These are phyloP conservation scores for Protomyces arabidopsidicola DNA, from an alignment of 1,139 yeast genomes.

Conservation along the genomic window DNA sequence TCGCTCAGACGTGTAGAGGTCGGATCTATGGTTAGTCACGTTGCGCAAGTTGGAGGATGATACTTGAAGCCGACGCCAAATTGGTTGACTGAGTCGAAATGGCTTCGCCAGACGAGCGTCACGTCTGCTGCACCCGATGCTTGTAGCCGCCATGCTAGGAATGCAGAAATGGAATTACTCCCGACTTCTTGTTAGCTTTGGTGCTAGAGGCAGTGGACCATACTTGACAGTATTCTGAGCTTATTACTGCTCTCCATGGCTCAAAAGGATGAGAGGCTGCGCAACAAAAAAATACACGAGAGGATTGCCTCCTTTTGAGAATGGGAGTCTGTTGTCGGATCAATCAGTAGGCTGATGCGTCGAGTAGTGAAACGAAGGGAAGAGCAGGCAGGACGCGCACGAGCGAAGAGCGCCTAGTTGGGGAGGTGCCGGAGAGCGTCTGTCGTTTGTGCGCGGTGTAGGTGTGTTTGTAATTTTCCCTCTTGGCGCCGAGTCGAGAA, in stretches of 20 bases:
- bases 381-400: too few relatives aligned
- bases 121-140: constrained; percentile 34
- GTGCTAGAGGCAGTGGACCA: not conserved
- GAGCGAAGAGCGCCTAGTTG: too few relatives aligned
- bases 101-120: constrained; percentile 34
- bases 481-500: too few relatives aligned
- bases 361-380: too few relatives aligned
- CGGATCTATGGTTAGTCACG: constrained; percentile 26
- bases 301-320: too few relatives aligned
- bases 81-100: constrained; percentile 32
- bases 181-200: constrained; percentile 30
- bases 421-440: too few relatives aligned
- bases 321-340: too few relatives aligned
- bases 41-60: not conserved
- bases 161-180: constrained; percentile 34
- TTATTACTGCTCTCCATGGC: constrained; percentile 11
- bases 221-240: constrained; percentile 28
- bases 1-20: constrained; percentile 31
- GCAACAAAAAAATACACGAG: too few relatives aligned
- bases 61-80: constrained; percentile 32
- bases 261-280: not conserved
- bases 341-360: too few relatives aligned
- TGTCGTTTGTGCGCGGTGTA: too few relatives aligned
- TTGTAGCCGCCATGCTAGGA: constrained; percentile 34
- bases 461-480: too few relatives aligned